These are phyloP conservation scores for Phytophthora cactorum DNA, from an alignment of 352 stramenopile species.

Conservation along the genomic window DNA sequence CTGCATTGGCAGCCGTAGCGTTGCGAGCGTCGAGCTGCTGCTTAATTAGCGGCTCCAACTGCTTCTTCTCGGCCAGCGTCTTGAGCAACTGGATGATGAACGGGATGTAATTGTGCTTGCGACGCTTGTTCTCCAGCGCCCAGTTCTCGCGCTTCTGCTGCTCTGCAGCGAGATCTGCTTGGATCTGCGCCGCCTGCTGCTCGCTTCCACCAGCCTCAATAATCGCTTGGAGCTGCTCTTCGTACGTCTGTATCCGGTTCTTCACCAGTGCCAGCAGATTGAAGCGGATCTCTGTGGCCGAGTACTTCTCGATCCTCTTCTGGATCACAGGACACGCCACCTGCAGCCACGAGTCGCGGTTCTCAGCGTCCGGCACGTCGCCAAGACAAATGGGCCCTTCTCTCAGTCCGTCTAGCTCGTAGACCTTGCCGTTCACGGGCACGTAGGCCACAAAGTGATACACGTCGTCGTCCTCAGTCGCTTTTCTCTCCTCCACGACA, in stretches of 20 bases:
- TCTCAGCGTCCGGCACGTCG: constrained; percentile 35
- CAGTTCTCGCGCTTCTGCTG: constrained; percentile 81
- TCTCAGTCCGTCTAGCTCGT: constrained; percentile 96
- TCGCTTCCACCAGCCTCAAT: constrained; percentile 43
- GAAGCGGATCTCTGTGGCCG: constrained; percentile 94
- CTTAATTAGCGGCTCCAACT: constrained; percentile 83
- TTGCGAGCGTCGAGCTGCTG: constrained; percentile 52
- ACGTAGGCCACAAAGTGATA: constrained; percentile 99
- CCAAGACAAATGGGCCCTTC: constrained; percentile 91
- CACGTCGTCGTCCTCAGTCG: constrained; percentile 91
- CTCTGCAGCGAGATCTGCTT: constrained; percentile 57
- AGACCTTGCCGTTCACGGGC: constrained; percentile 88
- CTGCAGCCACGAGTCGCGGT: constrained; percentile 80
- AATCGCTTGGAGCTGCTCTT: constrained; percentile 52
- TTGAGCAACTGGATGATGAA: constrained; percentile 95
- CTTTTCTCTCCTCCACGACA: constrained; percentile 75
- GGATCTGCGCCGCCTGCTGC: constrained; percentile 49
- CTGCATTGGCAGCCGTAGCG: constrained; percentile 22
- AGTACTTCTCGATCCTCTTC: constrained; percentile 92
- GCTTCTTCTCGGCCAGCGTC: constrained; percentile 89
- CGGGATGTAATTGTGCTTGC: constrained; percentile 97
- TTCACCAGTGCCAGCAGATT: constrained; percentile 95
- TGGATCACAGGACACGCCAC: constrained; percentile 94
- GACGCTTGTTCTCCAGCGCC: constrained; percentile 91
- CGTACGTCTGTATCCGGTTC: constrained; percentile 71